Evolutionary conservation across 1,139 yeast genomes (phyloP), one percentile per base, ranked within the genome.

Genomic region (Wickerhamomyces sp.): DNA sequence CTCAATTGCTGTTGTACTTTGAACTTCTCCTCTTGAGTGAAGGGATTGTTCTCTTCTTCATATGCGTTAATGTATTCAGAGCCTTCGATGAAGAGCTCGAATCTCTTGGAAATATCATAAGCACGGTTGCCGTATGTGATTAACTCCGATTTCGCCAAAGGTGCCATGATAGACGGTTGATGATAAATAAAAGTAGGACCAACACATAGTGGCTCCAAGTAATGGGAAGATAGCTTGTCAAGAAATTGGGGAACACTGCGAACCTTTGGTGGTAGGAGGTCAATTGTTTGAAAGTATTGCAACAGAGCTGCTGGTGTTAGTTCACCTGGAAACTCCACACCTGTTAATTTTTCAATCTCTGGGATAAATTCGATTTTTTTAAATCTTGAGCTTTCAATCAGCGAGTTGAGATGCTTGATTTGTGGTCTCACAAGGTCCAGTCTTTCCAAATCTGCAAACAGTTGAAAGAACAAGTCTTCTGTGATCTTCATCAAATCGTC

Each of bases 21-120:
- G 52, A 88, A 84, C 50, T 87, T 87, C 3, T 40, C 40, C 4
- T 60, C 54, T 55, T 91, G 98, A 27, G 64, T 66, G 35, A 66
- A 68, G 0, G 98, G 98, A 29, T 82, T 76, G 57, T 93, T 93
- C 54, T 91, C 97, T 59, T 93, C 99, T 51, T 91, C 98, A 54
- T 93, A 93, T 0, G 98, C 95, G 57, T 93, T 93, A 26, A 82
- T 84, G 47, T 81, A 82, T 57, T 93, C 99, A 45, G 74, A 72
- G 0, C 93, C 89, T 31, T 71, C 62, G 38, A 91, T 80, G 52
- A 86, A 88, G 30, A 91, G 59, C 59, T 93, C 99, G 54, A 89
- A 91, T 31, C 98, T 62, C 21, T 71, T 65, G 0, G 93, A 81
- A 1, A 82, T 60, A 4, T 60, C 66, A 35, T 67, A 66, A 1